Conservation (phyloP, 2,329 filamentous ascomycete species). For the Aureobasidium sp. region DNA sequence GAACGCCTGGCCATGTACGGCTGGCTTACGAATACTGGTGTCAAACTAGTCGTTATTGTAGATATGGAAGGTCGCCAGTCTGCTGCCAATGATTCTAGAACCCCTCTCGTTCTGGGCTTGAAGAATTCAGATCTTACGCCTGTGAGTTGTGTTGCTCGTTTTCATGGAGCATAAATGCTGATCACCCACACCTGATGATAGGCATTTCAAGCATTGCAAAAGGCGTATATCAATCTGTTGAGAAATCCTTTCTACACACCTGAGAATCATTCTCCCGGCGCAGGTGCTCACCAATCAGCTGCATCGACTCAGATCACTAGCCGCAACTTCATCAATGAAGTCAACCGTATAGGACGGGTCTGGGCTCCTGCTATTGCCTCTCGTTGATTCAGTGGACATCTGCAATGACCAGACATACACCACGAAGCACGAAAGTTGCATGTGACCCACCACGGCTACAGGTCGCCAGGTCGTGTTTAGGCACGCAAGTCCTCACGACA, state of each 20-base stretch:
- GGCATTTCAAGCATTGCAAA: constrained; percentile 86
- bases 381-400: background rate
- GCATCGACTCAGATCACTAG: constrained; percentile 67
- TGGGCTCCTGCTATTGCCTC: constrained; percentile 66
- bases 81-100: constrained; percentile 17
- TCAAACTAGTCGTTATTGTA: constrained; percentile 83
- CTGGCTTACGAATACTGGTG: constrained; percentile 91
- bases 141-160: constrained; percentile 40
- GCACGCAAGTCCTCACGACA: background rate
- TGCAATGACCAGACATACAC: background rate
- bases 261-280: constrained; percentile 67
- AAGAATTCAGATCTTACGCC: constrained; percentile 82
- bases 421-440: background rate
- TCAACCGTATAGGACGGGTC: constrained; percentile 74
- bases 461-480: background rate
- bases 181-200: constrained; percentile 25
- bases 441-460: background rate
- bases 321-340: constrained; percentile 69
- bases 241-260: constrained; percentile 95
- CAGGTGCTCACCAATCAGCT: constrained; percentile 38
- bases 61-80: constrained; percentile 71
- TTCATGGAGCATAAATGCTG: background rate
- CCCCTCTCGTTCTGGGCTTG: constrained; percentile 55
- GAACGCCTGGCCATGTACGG: constrained; percentile 91
- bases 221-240: constrained; percentile 79